Evolutionary conservation across 371 early-diverging fungal genomes (phyloP), one percentile per base, ranked within the genome.

Genomic region (Mucor mucedo): DNA sequence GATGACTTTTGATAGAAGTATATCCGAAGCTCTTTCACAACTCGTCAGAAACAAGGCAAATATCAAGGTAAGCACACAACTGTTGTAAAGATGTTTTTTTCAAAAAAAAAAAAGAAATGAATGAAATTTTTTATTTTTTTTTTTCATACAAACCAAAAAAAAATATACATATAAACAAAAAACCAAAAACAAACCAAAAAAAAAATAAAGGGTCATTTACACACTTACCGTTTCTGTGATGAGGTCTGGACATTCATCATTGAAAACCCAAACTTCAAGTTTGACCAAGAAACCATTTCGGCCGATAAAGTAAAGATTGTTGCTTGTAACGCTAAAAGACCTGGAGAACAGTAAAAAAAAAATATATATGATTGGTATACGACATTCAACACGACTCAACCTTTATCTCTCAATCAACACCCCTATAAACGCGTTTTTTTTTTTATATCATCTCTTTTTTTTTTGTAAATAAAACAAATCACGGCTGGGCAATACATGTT

Each of bases 201-300:
- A 21, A 21, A 21, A 21, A 21, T 21, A 21, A 21, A 91, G 89
- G 97, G 95, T 13, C 90, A 89, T 63, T 82, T 96, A 67, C 87
- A 90, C 65, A 91, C 90, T 16, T 96, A 96, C 77, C 88, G 96
- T 45, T 94, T 93, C 65, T 92, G 95, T 76, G 96, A 98, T 72
- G 98, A 98, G 65, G 97, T 96, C 33, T 96, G 96, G 96, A 96
- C 98, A 0, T 97, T 98, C 79, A 90, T 96, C 30, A 84, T 97
- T 49, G 89, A 91, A 59, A 86, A 91, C 52, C 92, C 95, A 9
- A 90, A 79, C 30, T 93, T 97, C 75, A 88, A 91, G 52, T 89
- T 97, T 63, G 97, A 96, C 39, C 82, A 88, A 62, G 96, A 95
- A 16, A 78, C 70, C 8, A 81, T 95, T 0, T 73, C 84, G 1